phyloP scores from a whole-genome alignment of 1,139 yeast genomes.

The Debaryomyces psychrophilus region DNA sequence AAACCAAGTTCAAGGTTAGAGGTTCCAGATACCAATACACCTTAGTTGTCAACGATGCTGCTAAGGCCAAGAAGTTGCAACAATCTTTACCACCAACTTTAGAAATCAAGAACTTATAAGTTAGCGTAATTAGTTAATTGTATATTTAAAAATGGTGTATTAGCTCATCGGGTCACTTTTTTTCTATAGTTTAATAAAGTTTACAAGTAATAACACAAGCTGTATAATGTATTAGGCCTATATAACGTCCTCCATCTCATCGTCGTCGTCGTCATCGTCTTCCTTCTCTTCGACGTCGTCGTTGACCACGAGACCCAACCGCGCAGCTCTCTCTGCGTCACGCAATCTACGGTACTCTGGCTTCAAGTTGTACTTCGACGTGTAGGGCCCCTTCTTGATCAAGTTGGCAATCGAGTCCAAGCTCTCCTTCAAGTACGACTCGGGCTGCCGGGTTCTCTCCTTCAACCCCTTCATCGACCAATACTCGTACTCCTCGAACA shows the following conservation, averaged over 20 bases:
- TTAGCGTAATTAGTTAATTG: conserved; percentile 15
- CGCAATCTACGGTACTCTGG: conserved; percentile 85
- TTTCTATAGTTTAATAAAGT: conserved; percentile 14
- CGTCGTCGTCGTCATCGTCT: conserved; percentile 48
- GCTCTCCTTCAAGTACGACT: conserved; percentile 86
- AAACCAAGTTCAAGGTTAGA: conserved; percentile 99
- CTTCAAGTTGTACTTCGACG: conserved; percentile 85
- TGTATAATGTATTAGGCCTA: conserved; percentile 17
- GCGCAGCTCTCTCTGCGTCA: conserved; percentile 74
- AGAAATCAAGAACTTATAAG: conserved; percentile 70
- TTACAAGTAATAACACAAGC: conserved; percentile 4
- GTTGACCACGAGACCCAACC: conserved; percentile 51
- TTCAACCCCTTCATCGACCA: conserved; percentile 95
- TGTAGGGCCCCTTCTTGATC: conserved; percentile 94
- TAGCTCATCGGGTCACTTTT: conserved; percentile 12
- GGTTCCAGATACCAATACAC: conserved; percentile 95
- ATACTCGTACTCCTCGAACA: conserved; percentile 93
- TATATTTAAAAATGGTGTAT: conserved; percentile 17
- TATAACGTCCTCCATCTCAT: conserved; percentile 49
- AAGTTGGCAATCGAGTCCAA: conserved; percentile 86
- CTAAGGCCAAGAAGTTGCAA: conserved; percentile 97
- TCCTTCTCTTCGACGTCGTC: conserved; percentile 51
- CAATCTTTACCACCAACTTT: conserved; percentile 98
- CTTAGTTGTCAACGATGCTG: conserved; percentile 92
- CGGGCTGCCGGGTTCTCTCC: conserved; percentile 96